These are phyloP conservation scores for Cordyceps sp. DNA, from an alignment of 2,329 filamentous ascomycete genomes.

Conservation along the genomic window DNA sequence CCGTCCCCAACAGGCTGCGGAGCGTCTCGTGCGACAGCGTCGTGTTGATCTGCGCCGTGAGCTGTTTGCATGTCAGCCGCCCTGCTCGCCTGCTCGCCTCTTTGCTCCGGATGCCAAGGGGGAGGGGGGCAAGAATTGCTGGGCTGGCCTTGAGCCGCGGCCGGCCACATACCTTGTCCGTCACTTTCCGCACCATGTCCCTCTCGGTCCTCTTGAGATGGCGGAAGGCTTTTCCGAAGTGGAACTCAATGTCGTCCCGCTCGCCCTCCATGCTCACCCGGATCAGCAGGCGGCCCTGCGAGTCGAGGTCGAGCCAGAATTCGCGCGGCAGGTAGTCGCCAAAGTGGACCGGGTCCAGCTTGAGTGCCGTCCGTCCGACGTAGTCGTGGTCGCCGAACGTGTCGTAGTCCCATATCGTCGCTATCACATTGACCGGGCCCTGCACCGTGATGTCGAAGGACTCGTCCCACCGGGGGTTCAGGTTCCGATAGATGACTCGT, in stretches of 20 bases:
- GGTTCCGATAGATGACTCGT: constrained; percentile 71
- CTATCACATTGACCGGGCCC: constrained; percentile 82
- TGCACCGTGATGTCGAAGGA: constrained; percentile 90
- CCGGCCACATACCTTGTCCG: constrained; percentile 58
- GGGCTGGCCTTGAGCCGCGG: no score
- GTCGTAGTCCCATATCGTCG: constrained; percentile 97
- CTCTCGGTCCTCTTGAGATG: constrained; percentile 89
- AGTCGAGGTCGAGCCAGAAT: constrained; percentile 95
- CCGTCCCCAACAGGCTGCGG: constrained; percentile 52
- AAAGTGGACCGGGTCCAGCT: constrained; percentile 95
- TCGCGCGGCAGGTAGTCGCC: constrained; percentile 89
- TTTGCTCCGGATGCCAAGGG: no score
- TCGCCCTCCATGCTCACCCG: constrained; percentile 98
- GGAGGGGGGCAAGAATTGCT: no score
- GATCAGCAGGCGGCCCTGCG: constrained; percentile 75
- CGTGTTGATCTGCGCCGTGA: constrained; percentile 82
- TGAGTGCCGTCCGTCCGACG: constrained; percentile 88
- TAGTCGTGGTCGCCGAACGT: constrained; percentile 95
- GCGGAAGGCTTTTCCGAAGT: constrained; percentile 93
- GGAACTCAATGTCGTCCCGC: constrained; percentile 94
- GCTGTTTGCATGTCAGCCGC: constrained; percentile 26
- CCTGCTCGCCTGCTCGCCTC: not conserved
- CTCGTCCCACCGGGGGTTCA: constrained; percentile 96
- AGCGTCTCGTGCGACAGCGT: constrained; percentile 75
- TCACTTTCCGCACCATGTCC: constrained; percentile 96